Base-by-base conservation (phyloP, 176 grass and related monocot species). In the Paspalum vaginatum region DNA sequence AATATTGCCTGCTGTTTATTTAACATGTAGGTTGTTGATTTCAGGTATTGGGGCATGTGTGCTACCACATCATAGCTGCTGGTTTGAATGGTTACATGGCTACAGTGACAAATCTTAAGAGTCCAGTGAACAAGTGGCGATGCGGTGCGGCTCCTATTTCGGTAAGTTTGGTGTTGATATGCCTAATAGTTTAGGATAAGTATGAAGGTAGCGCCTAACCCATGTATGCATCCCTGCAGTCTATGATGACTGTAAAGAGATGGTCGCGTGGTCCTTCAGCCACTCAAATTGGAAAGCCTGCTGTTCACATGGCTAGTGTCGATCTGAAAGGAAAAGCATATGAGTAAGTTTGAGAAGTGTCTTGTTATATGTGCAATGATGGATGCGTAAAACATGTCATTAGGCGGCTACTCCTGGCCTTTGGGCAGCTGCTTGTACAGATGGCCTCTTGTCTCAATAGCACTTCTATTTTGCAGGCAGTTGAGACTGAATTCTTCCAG, bases 301-400 rank as follows among this genome's bases (percentile, higher is more conserved):
- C 93, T 69, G 88, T 99, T 41, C 96, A 99, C 85, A 91, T 94
- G 89, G 84, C 90, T 60, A 91, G 83, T 16, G 72, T 95, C 8
- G 90, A 99, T 17, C 76, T 99, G 84, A 99, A 95, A 89, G 96
- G 96, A 82, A 99, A 94, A 93, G 86, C 92, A 88, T 99, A 89
- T 0, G 92, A 98, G 96, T 98, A 95, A 86, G 92, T 91, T 62
- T 76, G 63, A n/a, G 51, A 15, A 18, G 40, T 27, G 6, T 0
- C 4, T 22, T 65, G 22, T 39, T 70, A 54, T 75, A 61, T 53
- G 25, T 44, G 9, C 26, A 24, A 20, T 2, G 25, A 54, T 41
- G 26, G 18, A 56, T 38, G 47, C 11, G 12, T 7, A 2, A 47
- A n/a, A 9, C 15, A 54, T 55, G n/a, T 37, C 77, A 41, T 50